Base-by-base conservation (phyloP, 768 basidiomycete species). In the Leccinum broughii region DNA sequence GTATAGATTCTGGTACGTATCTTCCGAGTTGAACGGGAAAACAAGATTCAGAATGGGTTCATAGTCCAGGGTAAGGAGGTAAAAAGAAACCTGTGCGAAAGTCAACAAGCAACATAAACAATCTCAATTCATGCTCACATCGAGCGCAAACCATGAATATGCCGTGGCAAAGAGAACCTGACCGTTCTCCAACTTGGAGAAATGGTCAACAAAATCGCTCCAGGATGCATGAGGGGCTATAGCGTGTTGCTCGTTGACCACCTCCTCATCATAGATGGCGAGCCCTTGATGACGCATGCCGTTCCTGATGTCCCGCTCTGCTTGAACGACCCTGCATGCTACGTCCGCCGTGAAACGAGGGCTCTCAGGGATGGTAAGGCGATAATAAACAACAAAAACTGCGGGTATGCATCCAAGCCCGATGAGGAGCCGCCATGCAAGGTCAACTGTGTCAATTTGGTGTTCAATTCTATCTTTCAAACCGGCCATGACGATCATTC, bases 291-390 rank as follows among this genome's bases (percentile, higher is more conserved):
- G 77, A 15, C 76, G 73, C 46, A 92, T 67, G 62, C 89, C 87
- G 50, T 80, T 80, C 59, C 85, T 79, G 63, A 93, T 88, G 66
- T 93, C 92, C 48, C 80, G 74, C 1, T 83, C 62, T 7, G 91
- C 92, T 67, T 88, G 88, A 56, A 80, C 75, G 59, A 95, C 77
- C 69, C 93, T 91, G 22, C 77, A 78, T 73, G 92, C 89, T 62
- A 95, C 83, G 77, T 95, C 92, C 87, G 93, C 92, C 63, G 92
- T 94, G 75, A 80, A 85, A 58, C 92, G 90, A n/a, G 93, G 92
- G 2, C 92, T 93, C 72, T 94, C 92, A 17, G 92, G 90, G 70
- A 94, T 90, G 22, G 92, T 93, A 34, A 93, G 81, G 68, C 92
- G 90, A 86, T 90, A 93, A 79, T 92, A 93, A 52, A 93, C 84